These are phyloP conservation scores for Suillus clintonianus DNA, from an alignment of 768 basidiomycete species.

Conservation along the genomic window DNA sequence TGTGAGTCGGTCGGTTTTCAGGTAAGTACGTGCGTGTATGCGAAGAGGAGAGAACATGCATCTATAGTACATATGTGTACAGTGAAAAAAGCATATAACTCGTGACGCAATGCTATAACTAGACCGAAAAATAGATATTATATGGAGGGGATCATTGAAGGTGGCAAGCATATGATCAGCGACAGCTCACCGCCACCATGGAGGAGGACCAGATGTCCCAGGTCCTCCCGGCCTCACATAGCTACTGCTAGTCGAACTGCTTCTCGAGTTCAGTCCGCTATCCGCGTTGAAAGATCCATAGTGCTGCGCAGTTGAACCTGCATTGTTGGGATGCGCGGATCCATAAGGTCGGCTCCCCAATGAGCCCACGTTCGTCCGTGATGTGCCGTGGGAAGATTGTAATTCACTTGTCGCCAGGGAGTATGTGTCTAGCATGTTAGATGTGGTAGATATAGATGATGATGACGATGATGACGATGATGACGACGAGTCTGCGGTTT, in stretches of 20 bases:
- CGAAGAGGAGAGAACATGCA: neutral
- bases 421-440: neutral
- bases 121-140: neutral
- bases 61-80: neutral
- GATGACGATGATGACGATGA: neutral
- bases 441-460: neutral
- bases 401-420: neutral
- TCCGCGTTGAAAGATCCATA: neutral
- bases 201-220: neutral
- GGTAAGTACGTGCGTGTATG: neutral
- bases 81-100: neutral
- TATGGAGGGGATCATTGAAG: neutral
- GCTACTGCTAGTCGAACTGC: neutral
- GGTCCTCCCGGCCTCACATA: neutral
- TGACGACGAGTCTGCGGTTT: neutral
- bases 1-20: neutral
- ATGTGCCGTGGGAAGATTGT: neutral
- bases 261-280: neutral
- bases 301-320: neutral
- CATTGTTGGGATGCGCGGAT: neutral
- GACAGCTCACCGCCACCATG: constrained; percentile 1
- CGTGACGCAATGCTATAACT: neutral
- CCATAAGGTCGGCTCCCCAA: neutral
- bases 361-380: neutral
- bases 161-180: neutral